These are phyloP conservation scores for Exophiala alcalophila DNA, from an alignment of 2,329 filamentous ascomycete species.

Conservation along the genomic window DNA sequence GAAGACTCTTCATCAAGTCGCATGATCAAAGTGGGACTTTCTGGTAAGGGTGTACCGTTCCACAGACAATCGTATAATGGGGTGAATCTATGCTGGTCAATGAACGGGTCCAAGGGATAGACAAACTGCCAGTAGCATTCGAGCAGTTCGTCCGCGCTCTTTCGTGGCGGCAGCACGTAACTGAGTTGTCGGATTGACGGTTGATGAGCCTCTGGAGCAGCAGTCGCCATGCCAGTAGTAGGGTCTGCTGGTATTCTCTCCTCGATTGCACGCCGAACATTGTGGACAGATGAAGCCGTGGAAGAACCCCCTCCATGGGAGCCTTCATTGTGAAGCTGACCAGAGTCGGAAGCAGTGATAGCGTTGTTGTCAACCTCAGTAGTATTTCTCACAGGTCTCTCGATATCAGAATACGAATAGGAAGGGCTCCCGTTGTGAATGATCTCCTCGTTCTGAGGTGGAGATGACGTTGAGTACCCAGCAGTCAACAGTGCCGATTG, in stretches of 20 bases:
- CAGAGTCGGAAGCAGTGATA: slow-evolving; percentile 3
- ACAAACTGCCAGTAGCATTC: slow-evolving; percentile 49
- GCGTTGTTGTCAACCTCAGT: slow-evolving; percentile 2
- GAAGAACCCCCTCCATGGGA: slow-evolving; percentile 11
- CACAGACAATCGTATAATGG: slow-evolving; percentile 43
- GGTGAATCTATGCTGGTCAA: slow-evolving; percentile 41
- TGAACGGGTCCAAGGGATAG: slow-evolving; percentile 48
- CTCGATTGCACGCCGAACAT: slow-evolving; percentile 11
- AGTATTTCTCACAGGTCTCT: background rate
- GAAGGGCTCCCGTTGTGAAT: background rate
- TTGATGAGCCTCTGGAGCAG: background rate
- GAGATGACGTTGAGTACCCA: background rate
- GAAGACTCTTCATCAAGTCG: slow-evolving; percentile 42
- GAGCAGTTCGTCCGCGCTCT: slow-evolving; percentile 46
- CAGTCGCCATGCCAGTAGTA: background rate
- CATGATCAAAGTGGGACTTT: slow-evolving; percentile 8
- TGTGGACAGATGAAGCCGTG: slow-evolving; percentile 4
- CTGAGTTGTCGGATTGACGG: slow-evolving; percentile 12
- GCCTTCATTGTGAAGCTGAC: slow-evolving; percentile 11
- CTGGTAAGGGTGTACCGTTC: slow-evolving; percentile 37
- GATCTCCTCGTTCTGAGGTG: background rate
- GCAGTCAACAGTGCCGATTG: background rate
- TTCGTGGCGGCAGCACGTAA: slow-evolving; percentile 46
- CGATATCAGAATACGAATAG: background rate
- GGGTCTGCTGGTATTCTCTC: background rate